Conservation (phyloP, 805 yeast species). For the Nematodospora valgi region DNA sequence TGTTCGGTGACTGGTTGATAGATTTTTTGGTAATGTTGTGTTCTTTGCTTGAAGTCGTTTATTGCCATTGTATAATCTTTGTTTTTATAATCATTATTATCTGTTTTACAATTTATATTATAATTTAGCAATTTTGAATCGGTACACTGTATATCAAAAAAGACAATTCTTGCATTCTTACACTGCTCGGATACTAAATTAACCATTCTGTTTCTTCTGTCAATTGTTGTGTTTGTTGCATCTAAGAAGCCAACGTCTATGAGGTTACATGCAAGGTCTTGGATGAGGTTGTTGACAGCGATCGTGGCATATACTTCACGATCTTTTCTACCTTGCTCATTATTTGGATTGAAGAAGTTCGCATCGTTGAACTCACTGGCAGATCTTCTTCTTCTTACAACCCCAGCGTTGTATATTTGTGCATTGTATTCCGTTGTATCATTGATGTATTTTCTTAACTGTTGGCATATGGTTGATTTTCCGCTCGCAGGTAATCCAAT, state of each 20-base stretch:
- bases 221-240: constrained; percentile 40
- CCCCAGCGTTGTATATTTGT: constrained; percentile 49
- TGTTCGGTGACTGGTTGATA: constrained; percentile 26
- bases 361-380: constrained; percentile 23
- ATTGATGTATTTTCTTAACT: constrained; percentile 27
- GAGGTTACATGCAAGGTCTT: constrained; percentile 22
- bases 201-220: constrained; percentile 32
- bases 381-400: constrained; percentile 39
- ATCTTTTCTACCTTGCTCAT: constrained; percentile 25
- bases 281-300: constrained; percentile 28
- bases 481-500: constrained; percentile 44
- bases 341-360: constrained; percentile 38
- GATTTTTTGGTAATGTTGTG: constrained; percentile 45
- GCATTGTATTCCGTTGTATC: constrained; percentile 20
- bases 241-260: constrained; percentile 39
- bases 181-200: constrained; percentile 15
- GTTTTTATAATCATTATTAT: constrained; percentile 56
- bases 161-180: constrained; percentile 38
- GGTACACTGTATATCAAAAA: constrained; percentile 60
- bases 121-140: constrained; percentile 49
- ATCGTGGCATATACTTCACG: constrained; percentile 36
- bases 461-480: constrained; percentile 36
- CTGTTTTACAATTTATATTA: constrained; percentile 64
- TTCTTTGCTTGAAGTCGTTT: constrained; percentile 55
- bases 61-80: constrained; percentile 52